Base-by-base conservation (phyloP, 2,329 filamentous ascomycete genomes). In the Epichloe hybrida region DNA sequence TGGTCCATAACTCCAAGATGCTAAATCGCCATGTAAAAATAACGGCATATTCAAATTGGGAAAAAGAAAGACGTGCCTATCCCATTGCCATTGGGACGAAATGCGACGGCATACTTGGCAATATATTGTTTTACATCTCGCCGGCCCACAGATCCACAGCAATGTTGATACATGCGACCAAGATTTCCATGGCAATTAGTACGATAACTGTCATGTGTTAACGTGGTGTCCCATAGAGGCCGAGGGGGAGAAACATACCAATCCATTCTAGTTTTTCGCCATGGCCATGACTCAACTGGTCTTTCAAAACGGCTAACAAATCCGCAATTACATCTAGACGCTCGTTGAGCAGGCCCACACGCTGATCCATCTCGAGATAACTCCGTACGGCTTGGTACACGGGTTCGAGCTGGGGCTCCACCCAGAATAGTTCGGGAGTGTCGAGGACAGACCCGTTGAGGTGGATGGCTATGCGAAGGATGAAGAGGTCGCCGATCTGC, bases 401-500 rank as follows among this genome's bases (percentile, higher is more conserved):
- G 5, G 93, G 93, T 62, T 98, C 93, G 6, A 98, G 77, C 67
- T 96, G 90, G 8, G 93, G 93, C 69, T 98, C 93, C 35, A 91
- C 87, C 93, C 93, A 98, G 77, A 98, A 97, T 41, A 98, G 77
- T 69, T 98, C 93, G 0, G 93, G 93, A 9, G 90, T 95, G 66
- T 98, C 93, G 39, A 98, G 83, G 5, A 98, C 90, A 34, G 88
- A 95, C 36, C 93, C 93, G 66, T 97, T 95, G 48, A 98, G 77
- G 69, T 98, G 94, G 62, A 98, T 97, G 66, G 93, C 96, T 71
- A 98, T 97, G 53, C 93, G 82, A 35, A 98, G 73, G 63, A 98
- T 97, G 68, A 98, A 98, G 50, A 98, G 80, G 71, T 98, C 90
- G 65, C 93, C 93, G 54, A 98, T 96, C 69, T 97, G 90, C 90